Evolutionary conservation across 169 alveolate species (phyloP).

Genomic region (Perkinsus olseni): DNA sequence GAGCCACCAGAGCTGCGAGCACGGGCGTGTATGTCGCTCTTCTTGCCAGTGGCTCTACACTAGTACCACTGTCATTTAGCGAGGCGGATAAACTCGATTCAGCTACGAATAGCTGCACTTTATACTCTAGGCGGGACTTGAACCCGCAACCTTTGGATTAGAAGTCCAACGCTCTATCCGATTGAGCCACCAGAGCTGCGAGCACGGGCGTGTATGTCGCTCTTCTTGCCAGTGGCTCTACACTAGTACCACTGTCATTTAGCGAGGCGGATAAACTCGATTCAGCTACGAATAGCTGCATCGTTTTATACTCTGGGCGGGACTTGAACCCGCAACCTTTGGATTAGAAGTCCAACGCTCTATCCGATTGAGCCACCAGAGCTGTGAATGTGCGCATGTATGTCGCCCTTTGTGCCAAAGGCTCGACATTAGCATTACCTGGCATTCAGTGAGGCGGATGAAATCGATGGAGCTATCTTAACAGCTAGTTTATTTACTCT

Average conservation of each 20-base stretch:
- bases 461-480: no score
- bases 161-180: not conserved
- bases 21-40: no score
- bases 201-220: no score
- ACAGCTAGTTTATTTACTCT: no score
- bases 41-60: no score
- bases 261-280: not conserved
- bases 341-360: not conserved
- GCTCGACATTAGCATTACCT: not conserved
- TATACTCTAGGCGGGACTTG: not conserved
- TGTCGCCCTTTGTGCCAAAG: not conserved
- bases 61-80: not conserved
- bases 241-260: not conserved
- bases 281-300: not conserved
- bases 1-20: not conserved
- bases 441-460: no score
- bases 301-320: not conserved
- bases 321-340: not conserved
- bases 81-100: not conserved
- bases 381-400: no score
- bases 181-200: no score
- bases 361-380: not conserved
- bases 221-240: no score
- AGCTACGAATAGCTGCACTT: not conserved
- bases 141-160: not conserved